These are phyloP conservation scores for Leccinum aurantiacum DNA, from an alignment of 768 basidiomycete species.

Conservation along the genomic window DNA sequence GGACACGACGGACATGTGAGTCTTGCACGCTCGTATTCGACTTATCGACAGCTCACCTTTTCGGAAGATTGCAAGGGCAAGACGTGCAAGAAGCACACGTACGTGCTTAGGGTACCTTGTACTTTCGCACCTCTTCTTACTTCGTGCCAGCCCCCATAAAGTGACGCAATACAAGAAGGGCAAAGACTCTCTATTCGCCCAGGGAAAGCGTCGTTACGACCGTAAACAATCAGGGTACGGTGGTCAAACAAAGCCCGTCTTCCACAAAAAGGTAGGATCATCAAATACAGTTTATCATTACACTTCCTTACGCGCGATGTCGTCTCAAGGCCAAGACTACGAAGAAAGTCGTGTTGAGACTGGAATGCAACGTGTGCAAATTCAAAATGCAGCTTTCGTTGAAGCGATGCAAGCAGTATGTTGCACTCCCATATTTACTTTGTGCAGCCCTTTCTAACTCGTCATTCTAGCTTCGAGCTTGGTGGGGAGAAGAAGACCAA, in stretches of 20 bases:
- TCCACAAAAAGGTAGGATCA: constrained; percentile 90
- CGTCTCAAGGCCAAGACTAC: constrained; percentile 84
- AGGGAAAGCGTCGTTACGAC: constrained; percentile 99
- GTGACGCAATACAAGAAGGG: constrained; percentile 99
- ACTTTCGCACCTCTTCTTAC: background rate
- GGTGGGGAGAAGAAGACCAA: constrained; percentile 99
- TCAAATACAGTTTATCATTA: background rate
- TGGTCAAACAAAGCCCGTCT: constrained; percentile 99
- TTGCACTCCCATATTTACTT: constrained; percentile 16
- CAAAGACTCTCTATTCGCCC: constrained; percentile 95
- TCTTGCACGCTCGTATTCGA: background rate
- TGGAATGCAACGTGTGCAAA: constrained; percentile 98
- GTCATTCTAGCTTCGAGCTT: constrained; percentile 80
- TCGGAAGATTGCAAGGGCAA: constrained; percentile 90
- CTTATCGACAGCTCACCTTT: constrained; percentile 6
- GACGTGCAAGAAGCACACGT: constrained; percentile 97
- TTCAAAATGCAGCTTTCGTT: constrained; percentile 95
- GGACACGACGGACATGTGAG: constrained; percentile 97
- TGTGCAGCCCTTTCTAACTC: background rate
- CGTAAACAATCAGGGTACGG: constrained; percentile 98
- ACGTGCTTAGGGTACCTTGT: constrained; percentile 34
- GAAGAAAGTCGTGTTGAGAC: constrained; percentile 97
- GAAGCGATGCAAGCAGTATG: constrained; percentile 99
- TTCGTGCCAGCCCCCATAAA: constrained; percentile 82
- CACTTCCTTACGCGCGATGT: background rate